A percentile compares a stretch with the other conserved stretches of the same genome.
phyloP scores from a whole-genome alignment of 148 eudicot species.

The Rhododendron henanense region DNA sequence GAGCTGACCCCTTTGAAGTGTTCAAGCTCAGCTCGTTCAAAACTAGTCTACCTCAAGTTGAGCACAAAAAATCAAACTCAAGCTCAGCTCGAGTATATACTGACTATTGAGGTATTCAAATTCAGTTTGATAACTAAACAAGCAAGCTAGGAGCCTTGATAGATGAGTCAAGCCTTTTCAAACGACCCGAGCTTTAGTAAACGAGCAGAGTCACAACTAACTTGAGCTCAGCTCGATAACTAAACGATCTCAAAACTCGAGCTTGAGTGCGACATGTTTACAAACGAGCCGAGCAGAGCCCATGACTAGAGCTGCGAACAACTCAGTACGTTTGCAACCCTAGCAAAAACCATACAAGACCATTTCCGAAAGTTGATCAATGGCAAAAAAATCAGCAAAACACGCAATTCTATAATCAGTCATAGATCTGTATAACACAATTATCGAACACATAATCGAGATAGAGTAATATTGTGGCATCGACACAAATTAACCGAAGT shows the following conservation, averaged over 20 bases:
- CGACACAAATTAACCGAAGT: neutral
- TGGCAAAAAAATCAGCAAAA: conserved; percentile 30
- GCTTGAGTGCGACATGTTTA: neutral
- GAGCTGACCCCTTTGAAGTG: no score
- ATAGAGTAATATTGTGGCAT: neutral
- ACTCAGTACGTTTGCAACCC: neutral
- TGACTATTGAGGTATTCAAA: neutral
- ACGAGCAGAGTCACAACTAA: no score
- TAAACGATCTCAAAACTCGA: neutral
- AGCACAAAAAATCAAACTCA: no score
- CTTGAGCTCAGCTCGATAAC: no score
- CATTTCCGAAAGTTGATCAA: no score
- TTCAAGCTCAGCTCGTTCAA: neutral
- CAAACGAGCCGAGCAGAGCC: neutral
- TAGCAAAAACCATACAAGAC: no score
- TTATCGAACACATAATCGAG: neutral
- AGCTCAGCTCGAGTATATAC: no score
- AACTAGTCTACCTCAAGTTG: neutral
- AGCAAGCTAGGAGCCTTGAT: no score
- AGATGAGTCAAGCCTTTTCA: no score
- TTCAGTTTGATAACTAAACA: no score
- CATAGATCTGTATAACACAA: neutral
- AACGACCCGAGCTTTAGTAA: no score
- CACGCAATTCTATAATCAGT: neutral
- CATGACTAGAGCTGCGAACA: neutral